A percentile compares a stretch with the other conserved stretches of the same genome.
Evolutionary conservation across 2,329 filamentous ascomycete species (phyloP).

Genomic region (Blumeria graminis): DNA sequence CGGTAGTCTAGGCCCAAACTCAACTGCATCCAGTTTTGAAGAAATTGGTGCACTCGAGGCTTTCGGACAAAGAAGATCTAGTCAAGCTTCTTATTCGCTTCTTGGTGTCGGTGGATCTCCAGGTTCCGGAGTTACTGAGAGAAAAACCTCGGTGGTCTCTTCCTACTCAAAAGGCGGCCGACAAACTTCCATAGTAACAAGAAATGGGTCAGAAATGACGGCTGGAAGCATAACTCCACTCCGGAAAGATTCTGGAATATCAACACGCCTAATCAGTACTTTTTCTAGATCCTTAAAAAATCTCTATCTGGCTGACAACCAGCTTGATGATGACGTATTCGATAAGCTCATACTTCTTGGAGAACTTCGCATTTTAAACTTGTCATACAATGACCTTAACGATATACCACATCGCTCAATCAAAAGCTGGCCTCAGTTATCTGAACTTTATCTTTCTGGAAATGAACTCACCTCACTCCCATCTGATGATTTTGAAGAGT

Average conservation of each 20-base stretch:
- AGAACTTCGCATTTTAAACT: conserved; percentile 69
- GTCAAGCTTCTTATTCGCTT: conserved; percentile 55
- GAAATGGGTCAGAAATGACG: conserved; percentile 28
- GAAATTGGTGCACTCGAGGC: conserved; percentile 46
- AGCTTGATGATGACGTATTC: conserved; percentile 83
- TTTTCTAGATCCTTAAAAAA: conserved; percentile 72
- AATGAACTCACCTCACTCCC: conserved; percentile 83
- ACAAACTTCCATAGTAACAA: conserved; percentile 63
- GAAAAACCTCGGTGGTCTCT: conserved; percentile 71
- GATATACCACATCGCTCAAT: conserved; percentile 80
- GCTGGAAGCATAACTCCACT: conserved; percentile 19
- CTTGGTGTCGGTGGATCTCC: conserved; percentile 57
- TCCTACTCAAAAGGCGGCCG: conserved; percentile 55
- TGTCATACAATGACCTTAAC: conserved; percentile 85
- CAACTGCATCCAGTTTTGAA: conserved; percentile 48
- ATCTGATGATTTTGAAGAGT: conserved; percentile 81
- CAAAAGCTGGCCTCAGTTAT: conserved; percentile 68
- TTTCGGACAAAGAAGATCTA: conserved; percentile 46
- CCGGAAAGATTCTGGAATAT: conserved; percentile 77
- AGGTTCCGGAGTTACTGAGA: conserved; percentile 29
- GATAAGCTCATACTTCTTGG: conserved; percentile 64
- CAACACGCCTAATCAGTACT: conserved; percentile 55
- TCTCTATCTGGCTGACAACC: conserved; percentile 78
- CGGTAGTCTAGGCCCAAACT: conserved; percentile 15
- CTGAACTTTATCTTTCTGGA: conserved; percentile 82